Percentiles rank a stretch among this genome's conserved stretches.
Conservation (phyloP, 108 stramenopile species). For the Skeletonema marinoi region DNA sequence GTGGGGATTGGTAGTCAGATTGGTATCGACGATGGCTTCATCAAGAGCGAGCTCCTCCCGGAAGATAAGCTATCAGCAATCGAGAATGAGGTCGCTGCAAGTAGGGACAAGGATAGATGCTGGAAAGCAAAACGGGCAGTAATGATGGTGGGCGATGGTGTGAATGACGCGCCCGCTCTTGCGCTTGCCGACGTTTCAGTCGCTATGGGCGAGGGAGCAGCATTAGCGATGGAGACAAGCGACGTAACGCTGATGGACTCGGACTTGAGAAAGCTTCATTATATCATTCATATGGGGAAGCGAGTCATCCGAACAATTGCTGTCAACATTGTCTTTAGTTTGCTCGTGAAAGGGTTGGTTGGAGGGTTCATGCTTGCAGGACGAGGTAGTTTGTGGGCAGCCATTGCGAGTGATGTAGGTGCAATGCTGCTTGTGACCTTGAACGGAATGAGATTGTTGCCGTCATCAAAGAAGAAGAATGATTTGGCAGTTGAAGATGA, state of each 20-base stretch:
- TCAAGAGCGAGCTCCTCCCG: slow-evolving; percentile 67
- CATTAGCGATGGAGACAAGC: slow-evolving; percentile 92
- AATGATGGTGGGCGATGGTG: slow-evolving; percentile 95
- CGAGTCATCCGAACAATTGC: slow-evolving; percentile 67
- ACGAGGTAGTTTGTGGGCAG: slow-evolving; percentile 60
- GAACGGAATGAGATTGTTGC: slow-evolving; percentile 79
- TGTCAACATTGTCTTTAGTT: slow-evolving; percentile 71
- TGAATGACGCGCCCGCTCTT: slow-evolving; percentile 96
- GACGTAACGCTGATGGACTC: slow-evolving; percentile 83
- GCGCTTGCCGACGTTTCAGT: slow-evolving; percentile 93
- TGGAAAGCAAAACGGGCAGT: slow-evolving; percentile 33
- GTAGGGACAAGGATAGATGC: slow-evolving; percentile 14
- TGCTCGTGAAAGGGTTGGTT: slow-evolving; percentile 65
- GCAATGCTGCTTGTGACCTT: slow-evolving; percentile 81
- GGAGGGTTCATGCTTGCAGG: slow-evolving; percentile 71
- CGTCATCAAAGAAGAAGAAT: slow-evolving; percentile 31
- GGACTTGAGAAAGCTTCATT: slow-evolving; percentile 66
- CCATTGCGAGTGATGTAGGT: slow-evolving; percentile 77
- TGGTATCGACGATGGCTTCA: slow-evolving; percentile 55
- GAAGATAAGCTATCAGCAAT: slow-evolving; percentile 69
- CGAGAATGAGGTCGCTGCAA: slow-evolving; percentile 18
- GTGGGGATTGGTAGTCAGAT: slow-evolving; percentile 70
- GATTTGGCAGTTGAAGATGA: neutral
- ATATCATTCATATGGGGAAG: slow-evolving; percentile 62
- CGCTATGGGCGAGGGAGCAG: slow-evolving; percentile 96